A percentile compares a stretch with the other conserved stretches of the same genome.
phyloP scores from a whole-genome alignment of 1,139 yeast species.

The Scheffersomyces segobiensis region DNA sequence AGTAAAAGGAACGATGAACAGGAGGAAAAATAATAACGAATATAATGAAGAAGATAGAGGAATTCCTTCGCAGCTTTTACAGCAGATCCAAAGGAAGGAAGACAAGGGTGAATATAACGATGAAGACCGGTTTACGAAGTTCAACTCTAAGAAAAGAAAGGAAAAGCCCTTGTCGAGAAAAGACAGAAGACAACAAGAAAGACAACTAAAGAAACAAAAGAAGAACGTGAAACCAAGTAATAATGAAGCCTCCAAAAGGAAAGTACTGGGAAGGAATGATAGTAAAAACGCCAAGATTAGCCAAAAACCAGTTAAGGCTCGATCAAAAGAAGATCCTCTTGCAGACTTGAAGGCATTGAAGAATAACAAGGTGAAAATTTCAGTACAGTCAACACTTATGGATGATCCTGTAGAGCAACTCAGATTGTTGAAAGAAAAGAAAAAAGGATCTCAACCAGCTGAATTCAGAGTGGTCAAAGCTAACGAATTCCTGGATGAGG shows the following conservation, averaged over 20 bases:
- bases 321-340: slow-evolving; percentile 8
- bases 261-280: too few species aligned
- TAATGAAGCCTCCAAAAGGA: slow-evolving; percentile 10
- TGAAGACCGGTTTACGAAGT: slow-evolving; percentile 28
- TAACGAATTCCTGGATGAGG: slow-evolving; percentile 3
- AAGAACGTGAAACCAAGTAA: slow-evolving; percentile 5
- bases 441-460: slow-evolving; percentile 18
- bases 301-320: neutral
- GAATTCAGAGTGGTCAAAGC: slow-evolving; percentile 7
- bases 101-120: slow-evolving; percentile 46
- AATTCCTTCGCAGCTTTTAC: slow-evolving; percentile 67
- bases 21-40: slow-evolving; percentile 8
- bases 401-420: slow-evolving; percentile 45
- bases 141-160: slow-evolving; percentile 31
- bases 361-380: slow-evolving; percentile 12
- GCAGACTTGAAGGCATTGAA: slow-evolving; percentile 19
- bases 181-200: slow-evolving; percentile 58
- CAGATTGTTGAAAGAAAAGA: slow-evolving; percentile 40
- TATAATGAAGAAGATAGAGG: slow-evolving; percentile 40
- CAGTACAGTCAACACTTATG: slow-evolving; percentile 6
- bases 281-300: neutral
- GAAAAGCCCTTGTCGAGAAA: slow-evolving; percentile 43
- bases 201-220: slow-evolving; percentile 52
- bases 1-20: neutral
- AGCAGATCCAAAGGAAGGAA: slow-evolving; percentile 54